Base-by-base conservation (phyloP, 1,139 yeast genomes). In the Nakaseomyces uthaithaninus region DNA sequence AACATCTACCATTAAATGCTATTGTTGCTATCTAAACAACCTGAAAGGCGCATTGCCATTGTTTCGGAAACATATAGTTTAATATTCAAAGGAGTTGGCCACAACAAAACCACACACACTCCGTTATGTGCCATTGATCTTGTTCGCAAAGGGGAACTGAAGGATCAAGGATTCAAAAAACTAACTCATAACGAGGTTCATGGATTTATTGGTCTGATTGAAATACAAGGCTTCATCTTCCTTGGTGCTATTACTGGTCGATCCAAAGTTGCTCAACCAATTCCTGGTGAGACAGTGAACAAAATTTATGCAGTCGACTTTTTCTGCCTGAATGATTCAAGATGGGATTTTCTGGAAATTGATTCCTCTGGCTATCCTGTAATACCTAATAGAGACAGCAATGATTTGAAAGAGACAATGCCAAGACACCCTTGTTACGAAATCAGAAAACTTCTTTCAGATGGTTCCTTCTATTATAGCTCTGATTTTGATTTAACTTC, bases 381-480 rank as follows among this genome's bases (percentile, higher is more conserved):
- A 3, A 22, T 54, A 24, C 54, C 64, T 1, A 64, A 60, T 11
- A 47, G 49, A 10, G 61, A 56, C 19, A 30, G 49, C 17, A 45
- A 45, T 16, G 47, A 46, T 23, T 39, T 40, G 12, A 50, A 50
- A 4, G 37, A 38, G 30, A 48, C 46, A 3, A 42, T 52, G 31
- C 59, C 71, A 11, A 83, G 76, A 45, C 95, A 91, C 55, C 98
- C 98, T 0, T 87, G 97, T 56, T 73, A 71, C 37, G 91, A 81
- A 43, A 63, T 93, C 47, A 74, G 79, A 50, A 87, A 85, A 58
- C 66, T 93, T 38, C 65, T 93, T 41, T 72, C 82, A 26, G 83
- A 83, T 57, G 97, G 97, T 5, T 83, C 94, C 1, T 93, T 93
- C 58, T 91, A 86, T 62, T 93, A 82, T 63, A 85, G 95, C 35